Conservation (phyloP, 1,284 basidiomycete species). For the Pseudozyma flocculosa region DNA sequence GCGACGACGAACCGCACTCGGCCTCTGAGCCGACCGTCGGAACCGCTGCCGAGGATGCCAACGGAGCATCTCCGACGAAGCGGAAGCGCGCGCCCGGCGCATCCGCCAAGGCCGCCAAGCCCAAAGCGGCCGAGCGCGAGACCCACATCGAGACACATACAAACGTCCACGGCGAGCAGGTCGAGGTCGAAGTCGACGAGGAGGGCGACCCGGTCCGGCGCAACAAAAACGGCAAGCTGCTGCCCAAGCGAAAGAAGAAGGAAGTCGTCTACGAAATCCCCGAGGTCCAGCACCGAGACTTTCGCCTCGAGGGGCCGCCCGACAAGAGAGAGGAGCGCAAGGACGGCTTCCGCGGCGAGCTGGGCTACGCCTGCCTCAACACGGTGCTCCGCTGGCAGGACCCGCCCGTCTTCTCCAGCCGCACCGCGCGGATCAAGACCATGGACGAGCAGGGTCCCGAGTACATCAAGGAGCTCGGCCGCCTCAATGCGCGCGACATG, state of each 20-base stretch:
- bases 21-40: too few species aligned
- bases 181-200: slow-evolving; percentile 33
- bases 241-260: slow-evolving; percentile 63
- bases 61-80: too few species aligned
- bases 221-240: slow-evolving; percentile 59
- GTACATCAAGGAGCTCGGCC: slow-evolving; percentile 74
- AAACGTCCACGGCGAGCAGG: slow-evolving; percentile 34
- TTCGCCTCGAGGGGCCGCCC: slow-evolving; percentile 34
- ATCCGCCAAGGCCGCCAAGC: not conserved
- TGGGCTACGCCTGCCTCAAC: slow-evolving; percentile 78
- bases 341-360: slow-evolving; percentile 28
- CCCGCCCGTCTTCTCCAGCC: slow-evolving; percentile 73
- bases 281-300: slow-evolving; percentile 55
- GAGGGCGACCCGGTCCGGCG: slow-evolving; percentile 50
- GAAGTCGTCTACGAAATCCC: slow-evolving; percentile 72
- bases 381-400: slow-evolving; percentile 73
- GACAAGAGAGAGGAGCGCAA: slow-evolving; percentile 21
- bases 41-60: not conserved
- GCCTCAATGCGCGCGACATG: slow-evolving; percentile 67
- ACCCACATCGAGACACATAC: slow-evolving; percentile 25
- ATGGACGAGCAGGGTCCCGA: slow-evolving; percentile 79
- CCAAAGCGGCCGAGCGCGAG: not conserved
- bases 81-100: not conserved
- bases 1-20: not conserved
- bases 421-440: slow-evolving; percentile 74